These are phyloP conservation scores for Dryas integrifolia DNA, from an alignment of 331 rosid genomes.

Conservation along the genomic window DNA sequence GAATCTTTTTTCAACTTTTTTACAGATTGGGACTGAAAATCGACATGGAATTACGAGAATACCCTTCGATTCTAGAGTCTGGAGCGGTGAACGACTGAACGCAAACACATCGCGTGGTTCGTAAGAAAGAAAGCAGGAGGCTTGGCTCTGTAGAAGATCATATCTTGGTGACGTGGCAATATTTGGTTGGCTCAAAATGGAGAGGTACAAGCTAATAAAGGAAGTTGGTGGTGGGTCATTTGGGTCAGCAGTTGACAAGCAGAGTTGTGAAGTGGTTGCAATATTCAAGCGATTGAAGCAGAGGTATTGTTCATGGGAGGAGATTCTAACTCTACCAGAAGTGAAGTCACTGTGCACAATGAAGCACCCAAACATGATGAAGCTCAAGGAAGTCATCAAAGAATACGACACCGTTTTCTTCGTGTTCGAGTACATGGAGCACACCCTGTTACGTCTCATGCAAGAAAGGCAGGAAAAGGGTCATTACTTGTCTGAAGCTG, in stretches of 20 bases:
- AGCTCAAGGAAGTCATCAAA: background rate
- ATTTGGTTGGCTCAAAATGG: background rate
- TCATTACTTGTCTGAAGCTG: background rate
- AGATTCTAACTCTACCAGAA: background rate
- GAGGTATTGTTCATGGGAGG: background rate
- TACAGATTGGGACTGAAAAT: too few species aligned
- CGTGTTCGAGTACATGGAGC: conserved; percentile 1
- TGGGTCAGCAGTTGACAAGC: background rate
- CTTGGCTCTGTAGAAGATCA: too few species aligned
- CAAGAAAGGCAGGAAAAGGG: background rate
- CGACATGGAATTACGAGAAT: too few species aligned
- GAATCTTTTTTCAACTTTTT: too few species aligned
- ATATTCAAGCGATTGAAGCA: background rate
- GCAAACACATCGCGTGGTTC: too few species aligned
- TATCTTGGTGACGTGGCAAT: background rate
- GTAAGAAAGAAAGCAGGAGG: too few species aligned
- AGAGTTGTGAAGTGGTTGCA: conserved; percentile 4
- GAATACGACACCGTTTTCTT: background rate
- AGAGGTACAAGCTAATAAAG: background rate
- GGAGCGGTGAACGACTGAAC: too few species aligned
- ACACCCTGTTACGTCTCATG: background rate
- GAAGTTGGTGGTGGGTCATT: background rate
- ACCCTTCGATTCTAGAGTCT: too few species aligned
- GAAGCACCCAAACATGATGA: background rate
- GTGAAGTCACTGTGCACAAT: background rate